Evolutionary conservation across 306 rosid genomes (phyloP).

Genomic region (Dryas drummondii): DNA sequence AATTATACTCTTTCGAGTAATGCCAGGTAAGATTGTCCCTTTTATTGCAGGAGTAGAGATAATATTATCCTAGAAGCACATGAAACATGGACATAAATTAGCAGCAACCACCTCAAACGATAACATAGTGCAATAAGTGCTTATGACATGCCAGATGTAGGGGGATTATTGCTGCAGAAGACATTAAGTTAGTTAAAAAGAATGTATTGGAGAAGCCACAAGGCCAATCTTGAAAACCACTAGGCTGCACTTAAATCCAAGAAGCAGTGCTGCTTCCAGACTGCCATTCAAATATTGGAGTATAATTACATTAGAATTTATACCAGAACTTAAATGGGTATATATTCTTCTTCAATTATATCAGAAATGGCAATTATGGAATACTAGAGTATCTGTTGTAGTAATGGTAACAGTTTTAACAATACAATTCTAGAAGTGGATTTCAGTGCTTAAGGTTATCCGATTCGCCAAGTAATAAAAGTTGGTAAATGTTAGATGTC

Average conservation of each 20-base stretch:
- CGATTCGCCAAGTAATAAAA: neutral
- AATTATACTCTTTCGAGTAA: constrained; percentile 92
- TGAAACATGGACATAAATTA: constrained; percentile 10
- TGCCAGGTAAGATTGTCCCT: constrained; percentile 97
- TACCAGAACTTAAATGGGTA: neutral
- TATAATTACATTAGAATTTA: neutral
- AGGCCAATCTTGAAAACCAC: neutral
- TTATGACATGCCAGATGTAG: neutral
- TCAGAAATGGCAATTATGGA: neutral
- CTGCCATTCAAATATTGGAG: neutral
- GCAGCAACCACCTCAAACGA: neutral
- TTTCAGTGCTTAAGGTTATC: neutral
- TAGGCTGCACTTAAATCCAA: neutral
- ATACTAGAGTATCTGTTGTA: neutral
- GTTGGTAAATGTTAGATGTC: neutral
- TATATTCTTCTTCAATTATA: neutral
- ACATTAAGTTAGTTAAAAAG: neutral
- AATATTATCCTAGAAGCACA: constrained; percentile 53
- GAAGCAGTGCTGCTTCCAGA: neutral
- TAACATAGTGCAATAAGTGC: neutral
- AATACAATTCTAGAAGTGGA: neutral
- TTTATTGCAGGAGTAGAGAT: constrained; percentile 85
- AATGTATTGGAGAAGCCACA: neutral
- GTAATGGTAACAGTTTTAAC: neutral
- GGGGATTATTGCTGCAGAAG: neutral